Percentiles rank a stretch among this genome's conserved stretches.
Conservation (phyloP, 345 rosid genomes). For the Cardamine chenopodiifolia region DNA sequence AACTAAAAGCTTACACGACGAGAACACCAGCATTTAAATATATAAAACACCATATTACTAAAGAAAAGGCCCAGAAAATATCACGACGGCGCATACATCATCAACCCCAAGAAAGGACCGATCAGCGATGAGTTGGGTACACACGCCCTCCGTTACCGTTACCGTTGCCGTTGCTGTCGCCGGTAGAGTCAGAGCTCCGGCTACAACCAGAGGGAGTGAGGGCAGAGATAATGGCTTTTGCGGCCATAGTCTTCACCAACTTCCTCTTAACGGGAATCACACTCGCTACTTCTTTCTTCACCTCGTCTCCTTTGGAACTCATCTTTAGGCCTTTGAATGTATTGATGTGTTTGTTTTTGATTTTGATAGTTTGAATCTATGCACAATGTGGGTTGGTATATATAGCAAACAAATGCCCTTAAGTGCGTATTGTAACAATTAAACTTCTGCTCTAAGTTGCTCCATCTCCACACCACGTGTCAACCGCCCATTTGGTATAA, state of each 20-base stretch:
- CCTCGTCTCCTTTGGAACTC: slow-evolving; percentile 32
- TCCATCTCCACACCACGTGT: slow-evolving; percentile 21
- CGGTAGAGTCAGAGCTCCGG: slow-evolving; percentile 12
- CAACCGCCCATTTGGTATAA: background rate
- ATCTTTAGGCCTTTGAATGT: slow-evolving; percentile 9
- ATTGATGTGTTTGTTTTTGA: background rate
- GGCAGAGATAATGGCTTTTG: slow-evolving; percentile 30
- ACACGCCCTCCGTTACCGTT: slow-evolving; percentile 7
- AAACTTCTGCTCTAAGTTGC: background rate
- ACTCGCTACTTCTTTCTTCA: slow-evolving; percentile 36
- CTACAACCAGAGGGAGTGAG: slow-evolving; percentile 14
- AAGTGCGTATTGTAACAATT: background rate
- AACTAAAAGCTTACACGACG: background rate
- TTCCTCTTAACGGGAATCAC: slow-evolving; percentile 40
- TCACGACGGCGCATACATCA: background rate
- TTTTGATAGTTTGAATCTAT: background rate
- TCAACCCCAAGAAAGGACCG: slow-evolving; percentile 7
- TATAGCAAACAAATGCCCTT: background rate
- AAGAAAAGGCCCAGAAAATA: background rate
- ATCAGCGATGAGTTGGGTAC: slow-evolving; percentile 21
- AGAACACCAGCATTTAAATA: background rate
- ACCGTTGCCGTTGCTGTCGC: background rate
- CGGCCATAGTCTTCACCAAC: slow-evolving; percentile 35
- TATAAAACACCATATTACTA: background rate
- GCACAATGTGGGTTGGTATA: background rate